Conservation (phyloP, 106 monocot genomes). For the Acanthochlamys bracteata region DNA sequence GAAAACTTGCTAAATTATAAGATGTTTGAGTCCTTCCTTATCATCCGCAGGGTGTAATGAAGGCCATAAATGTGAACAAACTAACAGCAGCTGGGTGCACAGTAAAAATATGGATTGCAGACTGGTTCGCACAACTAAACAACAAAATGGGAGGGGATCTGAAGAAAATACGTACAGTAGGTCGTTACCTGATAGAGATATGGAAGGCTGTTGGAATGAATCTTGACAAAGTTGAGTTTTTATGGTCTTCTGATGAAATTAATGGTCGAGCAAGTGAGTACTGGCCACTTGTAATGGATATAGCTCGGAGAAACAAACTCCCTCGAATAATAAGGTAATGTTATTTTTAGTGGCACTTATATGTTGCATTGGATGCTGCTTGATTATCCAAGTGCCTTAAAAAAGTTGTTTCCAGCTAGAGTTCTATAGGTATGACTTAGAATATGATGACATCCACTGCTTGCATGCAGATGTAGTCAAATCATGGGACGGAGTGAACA, state of each 20-base stretch:
- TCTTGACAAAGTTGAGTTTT: slow-evolving; percentile 73
- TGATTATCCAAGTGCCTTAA: too few species aligned
- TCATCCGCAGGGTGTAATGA: slow-evolving; percentile 61
- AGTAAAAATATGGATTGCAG: slow-evolving; percentile 97
- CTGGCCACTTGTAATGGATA: slow-evolving; percentile 96
- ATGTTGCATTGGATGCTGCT: too few species aligned
- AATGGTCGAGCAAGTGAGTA: slow-evolving; percentile 66
- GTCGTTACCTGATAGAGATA: slow-evolving; percentile 82
- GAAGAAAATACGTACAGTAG: slow-evolving; percentile 80
- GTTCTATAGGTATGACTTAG: too few species aligned
- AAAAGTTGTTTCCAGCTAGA: too few species aligned
- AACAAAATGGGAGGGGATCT: slow-evolving; percentile 98
- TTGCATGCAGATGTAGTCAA: slow-evolving; percentile 64
- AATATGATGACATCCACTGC: background rate
- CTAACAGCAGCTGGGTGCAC: slow-evolving; percentile 69
- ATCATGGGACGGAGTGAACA: slow-evolving; percentile 83
- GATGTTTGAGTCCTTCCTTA: too few species aligned
- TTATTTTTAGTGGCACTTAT: background rate
- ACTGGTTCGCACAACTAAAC: slow-evolving; percentile 94
- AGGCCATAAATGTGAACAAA: slow-evolving; percentile 91
- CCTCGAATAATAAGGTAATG: slow-evolving; percentile 56
- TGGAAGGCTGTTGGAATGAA: slow-evolving; percentile 96
- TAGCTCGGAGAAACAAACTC: slow-evolving; percentile 72
- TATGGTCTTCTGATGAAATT: slow-evolving; percentile 95
- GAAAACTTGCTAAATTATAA: too few species aligned